Conservation (phyloP, 2,329 filamentous ascomycete genomes). For the Aspergillus sp. region DNA sequence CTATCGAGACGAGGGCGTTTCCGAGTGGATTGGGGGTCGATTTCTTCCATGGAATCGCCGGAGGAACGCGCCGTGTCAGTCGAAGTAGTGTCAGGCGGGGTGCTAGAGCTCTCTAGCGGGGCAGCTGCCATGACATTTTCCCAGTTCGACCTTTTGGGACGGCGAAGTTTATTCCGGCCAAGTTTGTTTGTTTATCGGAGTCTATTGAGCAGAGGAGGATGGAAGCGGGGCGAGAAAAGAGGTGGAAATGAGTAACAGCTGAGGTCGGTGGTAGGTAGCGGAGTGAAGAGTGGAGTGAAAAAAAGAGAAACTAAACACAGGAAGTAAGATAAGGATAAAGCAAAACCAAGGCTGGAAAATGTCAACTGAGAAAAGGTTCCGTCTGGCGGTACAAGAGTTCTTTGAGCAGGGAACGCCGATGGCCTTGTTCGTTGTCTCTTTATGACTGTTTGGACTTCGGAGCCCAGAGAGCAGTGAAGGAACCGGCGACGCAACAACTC, state of each 20-base stretch:
- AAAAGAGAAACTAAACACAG: constrained; percentile 2
- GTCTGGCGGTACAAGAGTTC: background rate
- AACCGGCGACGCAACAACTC: background rate
- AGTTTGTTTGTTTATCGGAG: background rate
- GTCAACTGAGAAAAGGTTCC: background rate
- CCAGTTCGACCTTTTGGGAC: constrained; percentile 13
- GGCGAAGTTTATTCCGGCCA: background rate
- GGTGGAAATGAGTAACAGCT: constrained; percentile 1
- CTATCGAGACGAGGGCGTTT: constrained; percentile 51
- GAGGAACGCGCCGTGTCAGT: constrained; percentile 30
- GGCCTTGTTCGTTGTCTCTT: background rate
- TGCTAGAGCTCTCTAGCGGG: constrained; percentile 47
- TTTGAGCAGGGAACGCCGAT: background rate
- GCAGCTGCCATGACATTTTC: constrained; percentile 48
- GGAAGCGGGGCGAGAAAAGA: background rate
- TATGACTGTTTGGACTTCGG: background rate
- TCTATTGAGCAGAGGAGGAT: background rate
- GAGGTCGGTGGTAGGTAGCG: background rate
- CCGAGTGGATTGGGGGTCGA: constrained; percentile 38
- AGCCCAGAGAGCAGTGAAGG: background rate
- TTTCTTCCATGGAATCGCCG: constrained; percentile 43
- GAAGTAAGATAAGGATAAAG: background rate
- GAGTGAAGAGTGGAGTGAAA: constrained; percentile 8
- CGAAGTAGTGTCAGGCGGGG: constrained; percentile 37
- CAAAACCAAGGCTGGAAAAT: background rate